Conservation (phyloP, 805 yeast genomes). For the Metahyphopichia silvanorum region DNA sequence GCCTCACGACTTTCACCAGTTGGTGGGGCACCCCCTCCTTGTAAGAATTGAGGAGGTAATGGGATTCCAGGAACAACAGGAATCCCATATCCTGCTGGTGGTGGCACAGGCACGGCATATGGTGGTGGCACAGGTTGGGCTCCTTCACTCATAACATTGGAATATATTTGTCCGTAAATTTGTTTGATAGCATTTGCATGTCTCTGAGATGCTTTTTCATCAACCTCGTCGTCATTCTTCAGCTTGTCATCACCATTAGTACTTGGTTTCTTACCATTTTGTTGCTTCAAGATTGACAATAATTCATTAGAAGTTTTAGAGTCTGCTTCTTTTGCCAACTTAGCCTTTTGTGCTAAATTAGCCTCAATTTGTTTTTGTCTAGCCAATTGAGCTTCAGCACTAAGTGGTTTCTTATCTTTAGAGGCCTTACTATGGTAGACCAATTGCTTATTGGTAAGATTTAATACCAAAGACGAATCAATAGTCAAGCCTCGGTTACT, state of each 20-base stretch:
- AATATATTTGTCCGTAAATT: conserved; percentile 41
- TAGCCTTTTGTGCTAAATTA: conserved; percentile 6
- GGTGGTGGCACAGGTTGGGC: conserved; percentile 7
- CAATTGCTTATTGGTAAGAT: conserved; percentile 70
- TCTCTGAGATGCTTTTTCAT: conserved; percentile 10
- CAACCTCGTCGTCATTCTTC: conserved; percentile 7
- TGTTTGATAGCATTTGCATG: conserved; percentile 35
- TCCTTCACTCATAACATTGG: conserved; percentile 41
- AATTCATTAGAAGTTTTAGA: conserved; percentile 28
- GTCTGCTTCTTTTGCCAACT: conserved; percentile 6
- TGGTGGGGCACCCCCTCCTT: conserved; percentile 3
- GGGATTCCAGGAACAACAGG: conserved; percentile 6
- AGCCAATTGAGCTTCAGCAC: conserved; percentile 16
- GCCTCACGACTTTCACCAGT: conserved; percentile 9
- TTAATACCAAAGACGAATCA: conserved; percentile 78
- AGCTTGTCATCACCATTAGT: conserved; percentile 1
- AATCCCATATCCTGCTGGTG: not conserved
- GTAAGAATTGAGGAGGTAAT: conserved; percentile 2
- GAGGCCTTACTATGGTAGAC: conserved; percentile 73
- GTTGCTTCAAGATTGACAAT: conserved; percentile 26
- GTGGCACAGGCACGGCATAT: conserved; percentile 6
- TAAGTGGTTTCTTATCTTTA: conserved; percentile 28
- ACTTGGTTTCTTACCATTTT: conserved; percentile 6
- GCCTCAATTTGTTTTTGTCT: conserved; percentile 6
- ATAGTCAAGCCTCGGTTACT: conserved; percentile 82